Evolutionary conservation across 495 filamentous ascomycete genomes (phyloP).

Genomic region (Daldinia grandis): DNA sequence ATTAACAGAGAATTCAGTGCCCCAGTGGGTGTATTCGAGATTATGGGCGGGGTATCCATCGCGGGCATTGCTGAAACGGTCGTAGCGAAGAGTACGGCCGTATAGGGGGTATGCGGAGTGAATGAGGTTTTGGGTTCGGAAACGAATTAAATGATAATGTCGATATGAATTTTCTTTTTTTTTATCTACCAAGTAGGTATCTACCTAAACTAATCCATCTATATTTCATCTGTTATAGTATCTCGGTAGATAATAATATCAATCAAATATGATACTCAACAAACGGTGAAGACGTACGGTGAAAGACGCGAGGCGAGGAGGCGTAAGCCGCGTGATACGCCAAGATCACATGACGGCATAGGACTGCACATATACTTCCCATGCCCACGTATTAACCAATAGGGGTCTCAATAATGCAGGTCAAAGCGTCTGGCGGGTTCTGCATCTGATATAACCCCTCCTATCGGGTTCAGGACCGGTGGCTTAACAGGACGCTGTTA

Average conservation of each 20-base stretch:
- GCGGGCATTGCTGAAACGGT: conserved; percentile 11
- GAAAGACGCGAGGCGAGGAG: neutral
- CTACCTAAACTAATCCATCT: no score
- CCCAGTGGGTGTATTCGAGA: conserved; percentile 56
- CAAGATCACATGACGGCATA: neutral
- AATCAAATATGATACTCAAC: neutral
- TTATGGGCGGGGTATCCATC: conserved; percentile 48
- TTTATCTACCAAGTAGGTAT: no score
- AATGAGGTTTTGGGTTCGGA: neutral
- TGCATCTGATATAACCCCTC: neutral
- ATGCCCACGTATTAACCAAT: neutral
- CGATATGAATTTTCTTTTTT: neutral
- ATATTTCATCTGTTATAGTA: neutral
- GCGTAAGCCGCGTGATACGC: neutral
- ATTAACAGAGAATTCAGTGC: conserved; percentile 54
- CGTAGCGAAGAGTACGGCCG: conserved; percentile 3
- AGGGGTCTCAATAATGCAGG: neutral
- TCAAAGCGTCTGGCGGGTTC: neutral
- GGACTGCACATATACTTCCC: neutral
- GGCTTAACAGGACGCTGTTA: neutral
- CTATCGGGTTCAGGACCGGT: neutral
- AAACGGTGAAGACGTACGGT: neutral
- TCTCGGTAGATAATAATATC: neutral
- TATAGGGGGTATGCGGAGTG: neutral
- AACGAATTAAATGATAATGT: neutral